A percentile compares a stretch with the other conserved stretches of the same genome.
Conservation (phyloP, 2,329 filamentous ascomycete genomes). For the Neonectria punicea region DNA sequence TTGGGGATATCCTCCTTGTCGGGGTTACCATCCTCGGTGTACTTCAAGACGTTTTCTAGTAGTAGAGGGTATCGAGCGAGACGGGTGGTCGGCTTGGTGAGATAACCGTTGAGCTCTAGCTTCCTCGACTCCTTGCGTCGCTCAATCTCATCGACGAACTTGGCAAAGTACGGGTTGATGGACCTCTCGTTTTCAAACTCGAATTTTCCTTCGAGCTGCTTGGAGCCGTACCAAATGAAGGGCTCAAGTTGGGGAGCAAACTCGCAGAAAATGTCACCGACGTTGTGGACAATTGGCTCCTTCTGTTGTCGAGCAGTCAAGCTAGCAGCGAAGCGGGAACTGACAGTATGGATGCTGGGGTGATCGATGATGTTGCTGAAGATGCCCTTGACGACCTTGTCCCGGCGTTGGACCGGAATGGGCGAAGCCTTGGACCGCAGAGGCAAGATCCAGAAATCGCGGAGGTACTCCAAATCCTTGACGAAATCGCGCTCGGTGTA, state of each 20-base stretch:
- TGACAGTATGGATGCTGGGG: constrained; percentile 85
- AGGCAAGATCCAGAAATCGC: constrained; percentile 98
- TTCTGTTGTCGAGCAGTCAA: constrained; percentile 92
- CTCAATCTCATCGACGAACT: constrained; percentile 97
- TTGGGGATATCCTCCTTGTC: constrained; percentile 94
- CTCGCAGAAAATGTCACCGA: constrained; percentile 95
- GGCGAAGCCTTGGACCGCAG: constrained; percentile 84
- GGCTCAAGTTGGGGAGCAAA: constrained; percentile 93
- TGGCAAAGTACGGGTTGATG: constrained; percentile 83
- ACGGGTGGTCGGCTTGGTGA: constrained; percentile 97
- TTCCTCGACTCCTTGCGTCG: constrained; percentile 96
- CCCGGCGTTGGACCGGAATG: constrained; percentile 86
- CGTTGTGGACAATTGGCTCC: constrained; percentile 84
- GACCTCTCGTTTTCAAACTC: constrained; percentile 97
- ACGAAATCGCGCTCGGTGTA: constrained; percentile 99
- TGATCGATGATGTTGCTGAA: constrained; percentile 94
- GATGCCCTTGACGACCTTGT: constrained; percentile 91
- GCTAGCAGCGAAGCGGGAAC: constrained; percentile 86
- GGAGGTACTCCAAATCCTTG: constrained; percentile 96
- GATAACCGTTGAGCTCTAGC: constrained; percentile 94
- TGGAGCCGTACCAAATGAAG: constrained; percentile 96
- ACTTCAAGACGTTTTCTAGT: constrained; percentile 90
- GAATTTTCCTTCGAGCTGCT: constrained; percentile 95
- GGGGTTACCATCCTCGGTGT: constrained; percentile 87
- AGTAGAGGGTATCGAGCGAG: constrained; percentile 93